Base-by-base conservation (phyloP, 2,329 filamentous ascomycete species). In the Cylindrodendrum hubeiense region DNA sequence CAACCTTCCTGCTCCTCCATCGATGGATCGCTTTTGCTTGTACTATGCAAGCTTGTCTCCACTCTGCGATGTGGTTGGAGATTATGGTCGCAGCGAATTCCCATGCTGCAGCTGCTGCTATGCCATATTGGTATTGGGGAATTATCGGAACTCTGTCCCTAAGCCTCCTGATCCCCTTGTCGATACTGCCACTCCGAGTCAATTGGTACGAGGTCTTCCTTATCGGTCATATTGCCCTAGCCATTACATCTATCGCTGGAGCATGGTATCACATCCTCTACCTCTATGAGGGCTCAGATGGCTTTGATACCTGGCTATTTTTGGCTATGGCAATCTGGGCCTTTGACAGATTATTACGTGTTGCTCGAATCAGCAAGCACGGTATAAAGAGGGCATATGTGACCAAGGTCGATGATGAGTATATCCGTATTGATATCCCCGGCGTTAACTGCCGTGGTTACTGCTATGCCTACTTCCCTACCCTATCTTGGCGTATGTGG, bases 1-100 rank as follows among this genome's bases (percentile, higher is more conserved):
- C 79, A 0, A 87, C 85, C 0, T 86, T 79, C 55, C 63, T 86
- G 4, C 71, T 86, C 0, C 75, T 86, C 0, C 85, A 88, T 65
- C 78, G 84, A 10, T 86, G 83, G 83, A 73, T 84, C 1, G 85
- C 84, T 1, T 74, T 79, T 24, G 75, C 87, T 9, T 80, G 77
- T 24, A 79, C 80, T 1, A 47, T 86, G 0, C 79, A 88, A 49
- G 82, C 80, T 1, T 71, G 81, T 9, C 49, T 87, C 0, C 86
- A 88, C 72, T 81, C 80, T 1, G 73, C 82, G n/a, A 70, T 84
- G n/a, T 79, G 77, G 37, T 75, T 86, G 0, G 67, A 75, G 4
- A 66, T 78, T 0, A 79, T 81, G 65, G 67, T 76, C 5, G 70
- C 71, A 5, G 47, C 41, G 4, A 73, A 73, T 1, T 73, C 65